Evolutionary conservation across 2,329 filamentous ascomycete species (phyloP).

Genomic region (Paecilomyces niveus): DNA sequence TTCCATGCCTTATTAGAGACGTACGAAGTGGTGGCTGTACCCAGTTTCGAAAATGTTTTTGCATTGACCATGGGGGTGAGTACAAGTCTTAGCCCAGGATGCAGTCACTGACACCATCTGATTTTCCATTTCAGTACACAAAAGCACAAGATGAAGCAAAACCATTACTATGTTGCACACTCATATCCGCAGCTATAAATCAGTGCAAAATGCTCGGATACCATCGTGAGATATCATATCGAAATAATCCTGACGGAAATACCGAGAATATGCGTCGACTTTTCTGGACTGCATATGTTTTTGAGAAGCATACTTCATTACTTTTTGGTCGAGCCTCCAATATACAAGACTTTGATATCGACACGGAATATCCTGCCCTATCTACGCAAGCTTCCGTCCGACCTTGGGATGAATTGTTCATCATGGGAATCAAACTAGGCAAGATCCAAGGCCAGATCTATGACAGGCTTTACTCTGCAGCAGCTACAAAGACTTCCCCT

Average conservation of each 20-base stretch:
- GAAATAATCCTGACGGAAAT: constrained; percentile 2
- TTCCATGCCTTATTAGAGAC: constrained; percentile 11
- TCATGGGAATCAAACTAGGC: no score
- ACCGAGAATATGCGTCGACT: constrained; percentile 11
- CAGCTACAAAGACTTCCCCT: no score
- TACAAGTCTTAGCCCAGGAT: background rate
- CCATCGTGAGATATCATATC: constrained; percentile 11
- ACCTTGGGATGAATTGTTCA: no score
- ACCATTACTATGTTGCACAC: constrained; percentile 8
- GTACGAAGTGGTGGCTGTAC: constrained; percentile 16
- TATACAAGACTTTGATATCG: constrained; percentile 15
- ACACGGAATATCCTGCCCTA: constrained; percentile 4
- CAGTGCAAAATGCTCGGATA: constrained; percentile 16
- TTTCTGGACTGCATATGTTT: constrained; percentile 15
- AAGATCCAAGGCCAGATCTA: no score
- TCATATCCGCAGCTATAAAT: constrained; percentile 11
- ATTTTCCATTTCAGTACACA: constrained; percentile 1
- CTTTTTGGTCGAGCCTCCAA: constrained; percentile 11
- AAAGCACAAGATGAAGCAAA: constrained; percentile 14
- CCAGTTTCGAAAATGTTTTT: constrained; percentile 17
- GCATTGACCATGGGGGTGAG: constrained; percentile 16
- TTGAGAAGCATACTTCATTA: constrained; percentile 12
- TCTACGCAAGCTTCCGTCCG: no score
- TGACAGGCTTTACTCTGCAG: no score
- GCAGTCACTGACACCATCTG: no score